Percentiles rank a stretch among this genome's conserved stretches.
phyloP scores from a whole-genome alignment of 306 rosid species.

The Casuarina glauca region DNA sequence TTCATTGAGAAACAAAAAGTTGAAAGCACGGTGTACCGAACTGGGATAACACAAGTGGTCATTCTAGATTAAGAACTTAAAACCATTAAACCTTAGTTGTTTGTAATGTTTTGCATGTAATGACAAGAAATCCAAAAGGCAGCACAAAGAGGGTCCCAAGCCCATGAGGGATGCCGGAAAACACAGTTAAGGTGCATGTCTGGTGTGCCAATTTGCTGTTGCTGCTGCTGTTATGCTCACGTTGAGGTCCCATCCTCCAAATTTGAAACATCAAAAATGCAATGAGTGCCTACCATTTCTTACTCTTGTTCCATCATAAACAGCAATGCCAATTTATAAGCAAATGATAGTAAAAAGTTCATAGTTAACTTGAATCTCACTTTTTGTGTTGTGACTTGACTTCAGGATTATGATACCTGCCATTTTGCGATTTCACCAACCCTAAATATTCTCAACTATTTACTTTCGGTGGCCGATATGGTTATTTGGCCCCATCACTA shows the following conservation, averaged over 20 bases:
- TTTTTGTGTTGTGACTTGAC: neutral
- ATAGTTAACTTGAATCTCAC: neutral
- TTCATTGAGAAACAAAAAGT: no score
- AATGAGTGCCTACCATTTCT: neutral
- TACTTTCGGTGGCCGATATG: slow-evolving; percentile 4
- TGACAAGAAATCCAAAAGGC: neutral
- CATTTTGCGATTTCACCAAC: neutral
- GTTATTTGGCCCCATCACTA: neutral
- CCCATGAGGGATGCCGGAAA: no score
- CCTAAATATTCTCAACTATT: neutral
- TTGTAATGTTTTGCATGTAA: neutral
- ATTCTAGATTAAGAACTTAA: no score
- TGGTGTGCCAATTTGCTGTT: no score
- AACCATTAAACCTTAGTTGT: neutral
- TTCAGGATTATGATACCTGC: neutral
- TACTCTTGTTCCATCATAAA: no score
- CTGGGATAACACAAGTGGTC: no score
- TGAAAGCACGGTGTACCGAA: no score
- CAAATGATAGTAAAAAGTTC: neutral
- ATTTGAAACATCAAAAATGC: neutral
- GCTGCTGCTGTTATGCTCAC: neutral
- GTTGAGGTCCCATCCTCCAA: neutral
- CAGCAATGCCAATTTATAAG: neutral
- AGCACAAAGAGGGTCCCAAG: no score
- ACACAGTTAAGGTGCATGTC: no score